Base-by-base conservation (phyloP, 2,329 filamentous ascomycete genomes). In the Blumeria graminis region DNA sequence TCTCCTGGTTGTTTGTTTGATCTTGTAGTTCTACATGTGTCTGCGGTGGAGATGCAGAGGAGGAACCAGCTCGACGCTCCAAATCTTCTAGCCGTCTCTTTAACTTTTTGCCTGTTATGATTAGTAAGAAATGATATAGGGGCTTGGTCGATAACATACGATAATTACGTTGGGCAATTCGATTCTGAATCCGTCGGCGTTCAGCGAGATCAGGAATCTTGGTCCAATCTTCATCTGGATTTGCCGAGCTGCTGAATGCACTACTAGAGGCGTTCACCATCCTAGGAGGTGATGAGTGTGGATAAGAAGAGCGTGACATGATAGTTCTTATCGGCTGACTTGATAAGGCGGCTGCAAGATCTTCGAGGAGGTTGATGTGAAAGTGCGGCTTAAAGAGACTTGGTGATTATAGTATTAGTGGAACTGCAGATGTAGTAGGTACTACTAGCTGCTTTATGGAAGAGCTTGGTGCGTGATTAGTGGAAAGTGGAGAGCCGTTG, bases 131-230 rank as follows among this genome's bases (percentile, higher is more conserved):
- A 14, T 22, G 38, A 43, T 22, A 28, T 16, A 11, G 48, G 54
- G 55, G 43, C 56, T 56, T 52, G 51, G 36, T 14, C 50, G 59
- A 22, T n/a, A 56, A 76, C 81, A 68, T 75, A 94, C 88, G 88
- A 73, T 95, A 95, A 74, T 94, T 94, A 65, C 89, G 83, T 72
- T 96, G 90, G 63, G 90, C 90, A 75, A 96, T 95, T 63, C 90
- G 82, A 73, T 96, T 96, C 72, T 96, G 89, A 72, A 95, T 94
- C 67, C 89, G 80, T 65, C 89, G 77, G 66, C 92, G 82, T 72
- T 96, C 90, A 55, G 89, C 90, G 58, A 96, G 81, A 70, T 96
- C 90, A 57, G 90, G 94, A 68, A 96, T 94, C 79, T 95, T 94
- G 67, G 90, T 95, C 90, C 90, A 96, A 73, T 96, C 90, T 72